Evolutionary conservation across 2,329 filamentous ascomycete genomes (phyloP).

Genomic region (Albifimbria verrucaria): DNA sequence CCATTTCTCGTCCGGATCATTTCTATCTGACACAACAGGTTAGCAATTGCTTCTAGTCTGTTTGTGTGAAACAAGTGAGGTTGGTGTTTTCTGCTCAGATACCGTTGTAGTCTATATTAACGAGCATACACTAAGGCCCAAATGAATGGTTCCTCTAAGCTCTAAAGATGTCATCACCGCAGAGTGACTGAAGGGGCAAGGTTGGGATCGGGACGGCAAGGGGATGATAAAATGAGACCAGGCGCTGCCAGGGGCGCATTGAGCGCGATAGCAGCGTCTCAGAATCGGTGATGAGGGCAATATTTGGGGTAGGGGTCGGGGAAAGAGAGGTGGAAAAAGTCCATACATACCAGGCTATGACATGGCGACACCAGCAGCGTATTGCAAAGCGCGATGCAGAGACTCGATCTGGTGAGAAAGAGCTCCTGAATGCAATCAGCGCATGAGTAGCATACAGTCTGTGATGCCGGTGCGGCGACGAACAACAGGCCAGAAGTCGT

Average conservation of each 20-base stretch:
- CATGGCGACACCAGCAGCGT: conserved; percentile 22
- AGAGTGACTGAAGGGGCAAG: conserved; percentile 19
- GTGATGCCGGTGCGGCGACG: too few species aligned
- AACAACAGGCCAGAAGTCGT: not conserved
- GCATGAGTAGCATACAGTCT: not conserved
- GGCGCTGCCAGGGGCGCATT: too few species aligned
- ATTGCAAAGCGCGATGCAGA: not conserved
- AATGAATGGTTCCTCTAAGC: conserved; percentile 60
- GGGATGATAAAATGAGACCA: too few species aligned
- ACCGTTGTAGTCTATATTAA: conserved; percentile 93
- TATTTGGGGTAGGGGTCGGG: not conserved
- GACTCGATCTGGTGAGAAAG: not conserved
- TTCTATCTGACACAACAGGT: conserved; percentile 34
- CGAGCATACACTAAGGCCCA: conserved; percentile 60
- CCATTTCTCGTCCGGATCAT: conserved; percentile 44
- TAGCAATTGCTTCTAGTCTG: conserved; percentile 8
- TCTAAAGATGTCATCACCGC: conserved; percentile 60
- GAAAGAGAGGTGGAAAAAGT: not conserved
- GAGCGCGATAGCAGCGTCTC: too few species aligned
- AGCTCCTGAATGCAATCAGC: not conserved
- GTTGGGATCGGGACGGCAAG: not conserved
- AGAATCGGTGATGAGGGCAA: not conserved
- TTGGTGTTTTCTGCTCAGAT: conserved; percentile 63
- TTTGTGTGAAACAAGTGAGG: too few species aligned
- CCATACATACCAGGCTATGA: conserved; percentile 26